Percentiles rank a stretch among this genome's conserved stretches.
phyloP scores from a whole-genome alignment of 192 early-diverging fungal species.

The Rhizoclosmatium globosum region DNA sequence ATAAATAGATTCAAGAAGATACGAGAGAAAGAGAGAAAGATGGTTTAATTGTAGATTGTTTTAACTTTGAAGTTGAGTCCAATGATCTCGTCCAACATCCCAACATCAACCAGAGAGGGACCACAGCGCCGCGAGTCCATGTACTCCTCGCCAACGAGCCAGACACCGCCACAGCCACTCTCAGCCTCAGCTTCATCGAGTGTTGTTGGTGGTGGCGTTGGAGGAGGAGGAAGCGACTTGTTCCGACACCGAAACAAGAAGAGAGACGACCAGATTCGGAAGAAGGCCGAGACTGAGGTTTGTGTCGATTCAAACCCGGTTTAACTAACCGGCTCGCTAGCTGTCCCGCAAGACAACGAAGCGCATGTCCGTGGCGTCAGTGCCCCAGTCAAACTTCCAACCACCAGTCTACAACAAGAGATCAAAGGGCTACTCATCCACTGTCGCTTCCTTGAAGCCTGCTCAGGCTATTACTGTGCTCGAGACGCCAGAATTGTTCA shows the following conservation, averaged over 20 bases:
- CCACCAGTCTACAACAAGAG: background rate
- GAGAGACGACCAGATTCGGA: conserved; percentile 60
- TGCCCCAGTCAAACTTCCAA: background rate
- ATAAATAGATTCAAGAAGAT: too few relatives aligned
- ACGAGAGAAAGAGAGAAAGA: too few relatives aligned
- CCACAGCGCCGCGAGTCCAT: too few relatives aligned
- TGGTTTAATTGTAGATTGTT: too few relatives aligned
- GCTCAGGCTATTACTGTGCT: conserved; percentile 83
- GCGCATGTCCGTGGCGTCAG: conserved; percentile 30
- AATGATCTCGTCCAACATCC: background rate
- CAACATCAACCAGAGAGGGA: too few relatives aligned
- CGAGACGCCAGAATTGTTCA: conserved; percentile 62
- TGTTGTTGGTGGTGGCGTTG: background rate
- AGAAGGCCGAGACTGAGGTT: conserved; percentile 59
- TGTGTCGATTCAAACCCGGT: background rate
- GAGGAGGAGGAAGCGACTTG: conserved; percentile 7
- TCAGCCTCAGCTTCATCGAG: background rate
- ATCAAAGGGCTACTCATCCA: conserved; percentile 61
- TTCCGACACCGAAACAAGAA: conserved; percentile 49
- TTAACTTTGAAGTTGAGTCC: too few relatives aligned
- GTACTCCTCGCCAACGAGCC: background rate
- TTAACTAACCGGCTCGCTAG: background rate
- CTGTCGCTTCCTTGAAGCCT: conserved; percentile 91
- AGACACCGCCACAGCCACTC: background rate
- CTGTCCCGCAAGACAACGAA: conserved; percentile 24